phyloP scores from a whole-genome alignment of 768 basidiomycete species.

The Gymnopilus junonius region DNA sequence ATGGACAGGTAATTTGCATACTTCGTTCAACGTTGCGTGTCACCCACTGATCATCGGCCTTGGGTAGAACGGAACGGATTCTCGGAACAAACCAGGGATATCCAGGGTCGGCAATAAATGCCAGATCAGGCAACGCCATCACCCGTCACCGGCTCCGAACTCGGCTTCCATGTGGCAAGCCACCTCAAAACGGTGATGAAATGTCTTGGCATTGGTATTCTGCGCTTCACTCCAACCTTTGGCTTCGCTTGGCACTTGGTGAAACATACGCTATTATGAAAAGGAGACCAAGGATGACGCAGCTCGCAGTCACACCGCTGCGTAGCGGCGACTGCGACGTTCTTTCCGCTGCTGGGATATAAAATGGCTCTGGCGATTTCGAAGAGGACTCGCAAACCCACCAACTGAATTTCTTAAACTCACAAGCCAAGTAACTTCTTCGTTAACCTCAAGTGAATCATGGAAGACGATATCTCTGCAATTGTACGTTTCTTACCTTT shows the following conservation, averaged over 20 bases:
- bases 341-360: neutral
- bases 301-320: constrained; percentile 1
- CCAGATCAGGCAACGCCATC: neutral
- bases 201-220: neutral
- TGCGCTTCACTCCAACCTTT: neutral
- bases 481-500: neutral
- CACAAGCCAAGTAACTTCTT: neutral
- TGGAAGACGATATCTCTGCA: constrained; percentile 11
- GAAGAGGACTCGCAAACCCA: neutral
- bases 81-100: neutral
- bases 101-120: neutral
- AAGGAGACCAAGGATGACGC: neutral
- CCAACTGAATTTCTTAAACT: neutral
- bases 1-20: too few relatives aligned
- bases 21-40: too few relatives aligned
- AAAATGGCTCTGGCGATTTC: neutral
- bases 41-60: too few relatives aligned
- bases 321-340: neutral
- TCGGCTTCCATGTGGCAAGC: too few relatives aligned
- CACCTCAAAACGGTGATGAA: too few relatives aligned
- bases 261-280: neutral
- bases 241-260: too few relatives aligned
- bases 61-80: too few relatives aligned
- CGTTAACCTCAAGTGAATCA: neutral
- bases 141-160: neutral